Base-by-base conservation (phyloP, 192 early-diverging fungal species). In the Spinellus fusiger region DNA sequence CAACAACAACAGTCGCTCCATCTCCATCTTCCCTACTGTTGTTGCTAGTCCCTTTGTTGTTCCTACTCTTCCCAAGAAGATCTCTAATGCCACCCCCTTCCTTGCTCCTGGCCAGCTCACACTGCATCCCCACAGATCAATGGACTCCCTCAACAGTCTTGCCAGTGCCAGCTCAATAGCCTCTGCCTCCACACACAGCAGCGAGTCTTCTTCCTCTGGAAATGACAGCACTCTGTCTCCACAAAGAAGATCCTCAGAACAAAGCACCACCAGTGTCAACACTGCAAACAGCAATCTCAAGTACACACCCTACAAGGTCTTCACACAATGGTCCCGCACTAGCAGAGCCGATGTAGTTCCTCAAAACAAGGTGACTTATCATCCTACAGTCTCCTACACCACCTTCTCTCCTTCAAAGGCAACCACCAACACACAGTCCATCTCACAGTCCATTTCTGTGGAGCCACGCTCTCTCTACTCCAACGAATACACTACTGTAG, bases 291-390 rank as follows among this genome's bases (percentile, higher is more conserved):
- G 56, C 33, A 40, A 37, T 29, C 25, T 44, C 37, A 63, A 32
- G 18, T 20, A 2, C 31, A 33, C 16, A 22, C 34, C 25, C n/a
- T 29, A 23, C 34, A 31, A 46, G 13, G 34, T 49, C 4, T 28
- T 61, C 18, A 27, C 51, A 31, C 31, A 22, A n/a, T 61, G 59
- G 59, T 25, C 49, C 26, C 59, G 59, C 18, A 23, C 49, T 2
- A 52, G 23, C 15, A 40, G 48, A 32, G 18, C 27, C 22, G 20
- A 35, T 31, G 34, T 16, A 18, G 18, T 60, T 44, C 8, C 22
- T 49, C 20, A 33, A 58, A 16, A 12, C 25, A 51, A n/a, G n/a
- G n/a, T n/a, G n/a, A n/a, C n/a, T n/a, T n/a, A 51, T 51, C 8
- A 52, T 28, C 25, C 12, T n/a, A 9, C n/a, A 5, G 15, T n/a